These are phyloP conservation scores for Calonectria montana DNA, from an alignment of 2,329 filamentous ascomycete species.

Conservation along the genomic window DNA sequence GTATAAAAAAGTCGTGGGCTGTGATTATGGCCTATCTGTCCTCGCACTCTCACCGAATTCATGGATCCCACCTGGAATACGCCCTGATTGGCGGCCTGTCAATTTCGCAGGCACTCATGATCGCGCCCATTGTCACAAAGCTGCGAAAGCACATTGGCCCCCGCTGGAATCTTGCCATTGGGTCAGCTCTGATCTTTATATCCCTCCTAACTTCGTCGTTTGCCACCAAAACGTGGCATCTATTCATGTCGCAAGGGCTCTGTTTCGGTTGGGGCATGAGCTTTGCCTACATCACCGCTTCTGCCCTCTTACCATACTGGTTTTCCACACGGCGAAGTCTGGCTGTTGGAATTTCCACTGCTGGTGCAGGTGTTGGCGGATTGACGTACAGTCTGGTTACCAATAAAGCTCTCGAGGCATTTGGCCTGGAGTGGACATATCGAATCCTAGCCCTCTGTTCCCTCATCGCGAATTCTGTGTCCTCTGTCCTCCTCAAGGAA, in stretches of 20 bases:
- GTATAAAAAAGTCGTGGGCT: constrained; percentile 35
- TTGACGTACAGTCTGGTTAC: constrained; percentile 10
- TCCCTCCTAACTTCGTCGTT: constrained; percentile 77
- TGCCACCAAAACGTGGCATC: constrained; percentile 73
- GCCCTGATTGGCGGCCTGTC: constrained; percentile 72
- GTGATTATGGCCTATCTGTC: constrained; percentile 66
- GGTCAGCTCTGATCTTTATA: constrained; percentile 69
- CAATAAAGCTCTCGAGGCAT: not conserved
- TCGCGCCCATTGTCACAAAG: constrained; percentile 73
- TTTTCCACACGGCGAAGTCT: constrained; percentile 60
- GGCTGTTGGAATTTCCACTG: constrained; percentile 11
- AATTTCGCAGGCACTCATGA: constrained; percentile 62
- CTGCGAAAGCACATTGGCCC: constrained; percentile 70
- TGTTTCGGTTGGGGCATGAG: constrained; percentile 79
- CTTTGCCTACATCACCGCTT: constrained; percentile 74
- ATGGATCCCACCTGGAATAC: constrained; percentile 71
- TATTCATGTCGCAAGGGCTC: constrained; percentile 77
- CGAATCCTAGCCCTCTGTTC: constrained; percentile 16
- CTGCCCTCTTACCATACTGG: constrained; percentile 75
- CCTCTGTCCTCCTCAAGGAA: constrained; percentile 2
- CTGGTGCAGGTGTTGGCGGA: constrained; percentile 18
- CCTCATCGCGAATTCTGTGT: not conserved
- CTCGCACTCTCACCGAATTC: constrained; percentile 57
- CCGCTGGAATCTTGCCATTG: constrained; percentile 69
- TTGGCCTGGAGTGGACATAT: constrained; percentile 18